Evolutionary conservation across 2,329 filamentous ascomycete genomes (phyloP).

Genomic region (Tolypocladium tundrense): DNA sequence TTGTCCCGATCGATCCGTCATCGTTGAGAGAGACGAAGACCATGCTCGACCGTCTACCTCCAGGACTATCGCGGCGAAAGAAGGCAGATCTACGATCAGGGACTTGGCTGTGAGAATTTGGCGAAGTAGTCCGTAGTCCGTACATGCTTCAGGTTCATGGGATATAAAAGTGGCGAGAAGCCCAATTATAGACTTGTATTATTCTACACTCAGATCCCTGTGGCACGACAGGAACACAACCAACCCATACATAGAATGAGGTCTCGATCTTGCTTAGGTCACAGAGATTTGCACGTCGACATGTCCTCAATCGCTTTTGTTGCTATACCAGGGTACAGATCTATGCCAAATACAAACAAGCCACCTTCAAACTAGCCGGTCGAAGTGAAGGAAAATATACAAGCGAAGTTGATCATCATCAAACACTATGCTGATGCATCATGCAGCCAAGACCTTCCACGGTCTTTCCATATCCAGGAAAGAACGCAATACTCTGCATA

Average conservation of each 20-base stretch:
- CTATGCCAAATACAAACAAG: neutral
- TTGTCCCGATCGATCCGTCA: conserved; percentile 16
- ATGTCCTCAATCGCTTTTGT: neutral
- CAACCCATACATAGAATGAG: no score
- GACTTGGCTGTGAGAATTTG: neutral
- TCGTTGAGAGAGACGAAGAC: neutral
- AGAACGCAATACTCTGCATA: neutral
- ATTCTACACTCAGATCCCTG: no score
- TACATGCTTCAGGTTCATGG: no score
- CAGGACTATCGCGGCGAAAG: neutral
- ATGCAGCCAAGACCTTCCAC: neutral
- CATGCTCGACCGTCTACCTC: neutral
- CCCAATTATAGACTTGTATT: no score
- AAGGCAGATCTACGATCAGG: neutral
- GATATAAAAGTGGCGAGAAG: no score
- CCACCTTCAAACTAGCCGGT: neutral
- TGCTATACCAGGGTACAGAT: neutral
- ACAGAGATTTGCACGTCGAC: neutral
- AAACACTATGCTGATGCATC: neutral
- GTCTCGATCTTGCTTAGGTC: neutral
- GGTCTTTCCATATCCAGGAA: neutral
- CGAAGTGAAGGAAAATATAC: neutral
- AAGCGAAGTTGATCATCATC: neutral
- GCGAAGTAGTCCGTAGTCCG: no score
- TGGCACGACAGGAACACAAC: neutral